Evolutionary conservation across 1,139 yeast genomes (phyloP).

Genomic region (Hyphopichia wangnamkhiaoensis): DNA sequence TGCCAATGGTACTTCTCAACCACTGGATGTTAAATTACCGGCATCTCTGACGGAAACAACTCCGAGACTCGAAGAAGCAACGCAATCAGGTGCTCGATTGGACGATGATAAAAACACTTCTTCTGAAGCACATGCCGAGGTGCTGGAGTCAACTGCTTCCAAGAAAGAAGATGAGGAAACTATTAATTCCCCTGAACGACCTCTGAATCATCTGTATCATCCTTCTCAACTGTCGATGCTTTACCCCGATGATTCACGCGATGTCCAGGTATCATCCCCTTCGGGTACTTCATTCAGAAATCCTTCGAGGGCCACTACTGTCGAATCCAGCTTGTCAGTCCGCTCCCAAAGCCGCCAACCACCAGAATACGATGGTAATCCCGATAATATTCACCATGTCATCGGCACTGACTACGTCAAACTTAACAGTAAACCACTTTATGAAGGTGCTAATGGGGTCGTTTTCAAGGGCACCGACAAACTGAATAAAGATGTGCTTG

Average conservation of each 20-base stretch:
- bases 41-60: no score
- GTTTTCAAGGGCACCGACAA: slow-evolving; percentile 34
- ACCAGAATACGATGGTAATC: not conserved
- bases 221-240: slow-evolving; percentile 1
- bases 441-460: slow-evolving; percentile 49
- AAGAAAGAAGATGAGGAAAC: no score
- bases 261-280: not conserved
- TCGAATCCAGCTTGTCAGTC: not conserved
- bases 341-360: no score
- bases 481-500: slow-evolving; percentile 19
- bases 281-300: not conserved
- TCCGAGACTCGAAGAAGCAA: no score
- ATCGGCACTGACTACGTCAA: slow-evolving; percentile 23
- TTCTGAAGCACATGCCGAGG: no score
- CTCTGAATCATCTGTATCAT: not conserved
- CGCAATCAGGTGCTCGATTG: no score
- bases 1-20: no score
- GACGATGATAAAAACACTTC: no score
- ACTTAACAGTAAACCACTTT: slow-evolving; percentile 30
- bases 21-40: no score
- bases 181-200: no score
- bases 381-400: slow-evolving; percentile 1
- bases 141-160: no score
- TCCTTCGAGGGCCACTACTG: not conserved
- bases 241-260: not conserved